Evolutionary conservation across 257 asterid species (phyloP).

Genomic region (Capsicum rhomboideum): DNA sequence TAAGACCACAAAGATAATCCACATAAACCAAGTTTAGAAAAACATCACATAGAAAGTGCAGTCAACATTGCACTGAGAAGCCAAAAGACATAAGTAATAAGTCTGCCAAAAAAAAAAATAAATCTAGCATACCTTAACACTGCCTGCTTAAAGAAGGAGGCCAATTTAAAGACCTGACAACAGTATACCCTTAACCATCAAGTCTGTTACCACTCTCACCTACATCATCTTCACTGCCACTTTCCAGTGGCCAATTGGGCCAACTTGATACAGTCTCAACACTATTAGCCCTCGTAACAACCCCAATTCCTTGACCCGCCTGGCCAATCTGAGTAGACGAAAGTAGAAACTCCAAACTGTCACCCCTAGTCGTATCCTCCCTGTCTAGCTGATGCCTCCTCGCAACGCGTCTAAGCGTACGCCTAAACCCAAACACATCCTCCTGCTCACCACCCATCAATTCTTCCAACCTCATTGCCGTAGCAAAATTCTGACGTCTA

Average conservation of each 20-base stretch:
- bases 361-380: constrained; percentile 18
- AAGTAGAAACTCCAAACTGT: constrained; percentile 43
- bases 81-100: background rate
- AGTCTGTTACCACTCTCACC: constrained; percentile 7
- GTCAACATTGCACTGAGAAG: background rate
- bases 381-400: constrained; percentile 19
- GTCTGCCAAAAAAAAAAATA: background rate
- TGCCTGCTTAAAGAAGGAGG: background rate
- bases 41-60: background rate
- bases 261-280: constrained; percentile 71
- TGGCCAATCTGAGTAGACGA: constrained; percentile 65
- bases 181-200: constrained; percentile 3
- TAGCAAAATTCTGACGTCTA: constrained; percentile 26
- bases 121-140: background rate
- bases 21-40: background rate
- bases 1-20: background rate
- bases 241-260: constrained; percentile 57
- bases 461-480: constrained; percentile 48
- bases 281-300: constrained; percentile 54
- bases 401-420: constrained; percentile 47
- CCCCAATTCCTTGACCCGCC: constrained; percentile 52
- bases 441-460: constrained; percentile 51
- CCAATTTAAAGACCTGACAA: constrained; percentile 4
- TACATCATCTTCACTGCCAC: constrained; percentile 34
- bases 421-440: constrained; percentile 38